These are phyloP conservation scores for Pseudogymnoascus sp. DNA, from an alignment of 2,329 filamentous ascomycete genomes.

Conservation along the genomic window DNA sequence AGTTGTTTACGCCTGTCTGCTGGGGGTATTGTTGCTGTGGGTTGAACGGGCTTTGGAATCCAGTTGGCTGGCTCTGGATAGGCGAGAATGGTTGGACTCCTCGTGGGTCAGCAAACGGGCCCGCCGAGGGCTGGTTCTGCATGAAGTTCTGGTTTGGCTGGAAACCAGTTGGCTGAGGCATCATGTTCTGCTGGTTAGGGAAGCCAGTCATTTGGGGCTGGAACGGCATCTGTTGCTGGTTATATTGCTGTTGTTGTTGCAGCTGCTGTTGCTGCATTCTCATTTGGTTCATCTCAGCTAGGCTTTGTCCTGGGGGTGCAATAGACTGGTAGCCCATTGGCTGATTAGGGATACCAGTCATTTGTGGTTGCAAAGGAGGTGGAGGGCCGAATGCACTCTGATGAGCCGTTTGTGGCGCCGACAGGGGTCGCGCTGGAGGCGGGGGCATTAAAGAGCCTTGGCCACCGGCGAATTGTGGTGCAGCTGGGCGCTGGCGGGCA, in stretches of 20 bases:
- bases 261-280: constrained; percentile 55
- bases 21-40: constrained; percentile 31
- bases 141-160: constrained; percentile 46
- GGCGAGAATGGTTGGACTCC: constrained; percentile 41
- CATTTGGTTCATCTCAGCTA: constrained; percentile 64
- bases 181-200: constrained; percentile 16
- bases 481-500: constrained; percentile 61
- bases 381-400: constrained; percentile 61
- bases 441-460: constrained; percentile 64
- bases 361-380: constrained; percentile 72
- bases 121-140: constrained; percentile 35
- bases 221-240: constrained; percentile 50
- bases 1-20: constrained; percentile 44
- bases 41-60: constrained; percentile 38
- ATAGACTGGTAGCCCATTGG: constrained; percentile 47
- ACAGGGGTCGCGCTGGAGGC: constrained; percentile 71
- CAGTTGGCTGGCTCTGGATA: constrained; percentile 43
- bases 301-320: constrained; percentile 66
- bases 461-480: constrained; percentile 55
- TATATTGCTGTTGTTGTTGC: constrained; percentile 33
- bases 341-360: constrained; percentile 58
- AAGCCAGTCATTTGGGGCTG: constrained; percentile 40
- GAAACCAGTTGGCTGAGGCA: constrained; percentile 30
- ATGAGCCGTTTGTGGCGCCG: constrained; percentile 76
- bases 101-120: constrained; percentile 50